Evolutionary conservation across 768 basidiomycete genomes (phyloP).

Genomic region (Clitopilus hobsonii): DNA sequence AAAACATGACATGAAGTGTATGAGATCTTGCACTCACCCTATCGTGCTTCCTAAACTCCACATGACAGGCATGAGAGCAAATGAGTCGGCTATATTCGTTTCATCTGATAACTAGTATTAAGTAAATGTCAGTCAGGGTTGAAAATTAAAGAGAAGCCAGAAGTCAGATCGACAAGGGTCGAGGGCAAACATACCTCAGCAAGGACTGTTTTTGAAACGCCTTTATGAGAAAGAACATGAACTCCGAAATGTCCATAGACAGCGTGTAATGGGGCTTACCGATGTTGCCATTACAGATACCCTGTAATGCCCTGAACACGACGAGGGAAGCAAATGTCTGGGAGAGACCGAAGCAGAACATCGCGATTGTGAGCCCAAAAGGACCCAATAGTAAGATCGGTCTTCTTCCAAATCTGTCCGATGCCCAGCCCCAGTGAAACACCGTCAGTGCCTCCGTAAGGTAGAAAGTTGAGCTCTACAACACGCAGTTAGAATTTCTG

Average conservation of each 20-base stretch:
- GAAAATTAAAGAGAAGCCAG: too few species aligned
- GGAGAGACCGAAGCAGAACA: conserved; percentile 29
- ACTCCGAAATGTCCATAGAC: too few species aligned
- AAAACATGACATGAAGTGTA: neutral
- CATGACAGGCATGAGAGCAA: conserved; percentile 21
- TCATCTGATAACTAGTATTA: conserved; percentile 20
- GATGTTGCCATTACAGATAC: conserved; percentile 32
- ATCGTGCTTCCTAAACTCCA: conserved; percentile 21
- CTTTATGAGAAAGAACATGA: conserved; percentile 1
- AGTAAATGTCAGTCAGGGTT: neutral
- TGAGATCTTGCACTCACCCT: conserved; percentile 12
- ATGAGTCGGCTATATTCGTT: conserved; percentile 21
- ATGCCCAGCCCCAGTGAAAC: conserved; percentile 27
- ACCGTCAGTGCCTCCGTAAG: conserved; percentile 27
- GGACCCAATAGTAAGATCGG: conserved; percentile 29
- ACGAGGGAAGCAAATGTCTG: conserved; percentile 18
- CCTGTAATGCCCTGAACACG: conserved; percentile 10
- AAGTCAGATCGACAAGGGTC: neutral
- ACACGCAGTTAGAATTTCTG: neutral
- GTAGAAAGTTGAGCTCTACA: conserved; percentile 32
- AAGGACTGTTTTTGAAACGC: conserved; percentile 15
- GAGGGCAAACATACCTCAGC: conserved; percentile 10
- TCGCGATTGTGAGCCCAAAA: conserved; percentile 24
- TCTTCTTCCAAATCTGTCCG: conserved; percentile 29
- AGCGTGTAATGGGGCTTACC: too few species aligned